A percentile compares a stretch with the other conserved stretches of the same genome.
phyloP scores from a whole-genome alignment of 805 yeast genomes.

The Barnettozyma sucrosica region DNA sequence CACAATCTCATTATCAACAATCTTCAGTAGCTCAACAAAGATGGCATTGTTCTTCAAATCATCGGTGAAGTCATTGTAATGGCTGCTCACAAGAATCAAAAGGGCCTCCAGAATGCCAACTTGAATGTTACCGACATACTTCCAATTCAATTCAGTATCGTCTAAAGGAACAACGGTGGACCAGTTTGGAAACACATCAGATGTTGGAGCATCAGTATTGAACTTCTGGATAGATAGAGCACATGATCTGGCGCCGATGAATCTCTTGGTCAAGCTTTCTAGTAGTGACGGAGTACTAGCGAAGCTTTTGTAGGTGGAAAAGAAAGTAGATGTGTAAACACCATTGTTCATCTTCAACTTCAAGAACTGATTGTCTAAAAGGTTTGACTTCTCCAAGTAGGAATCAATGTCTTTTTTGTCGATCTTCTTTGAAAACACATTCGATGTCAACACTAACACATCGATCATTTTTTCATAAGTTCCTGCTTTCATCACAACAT shows the following conservation, averaged over 20 bases:
- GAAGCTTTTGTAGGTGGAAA: constrained; percentile 64
- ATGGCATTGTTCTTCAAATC: constrained; percentile 53
- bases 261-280: constrained; percentile 48
- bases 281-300: constrained; percentile 50
- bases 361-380: constrained; percentile 35
- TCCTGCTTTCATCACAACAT: constrained; percentile 60
- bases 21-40: constrained; percentile 58
- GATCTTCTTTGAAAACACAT: constrained; percentile 45
- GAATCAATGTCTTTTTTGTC: constrained; percentile 37
- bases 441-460: constrained; percentile 65
- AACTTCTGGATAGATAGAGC: constrained; percentile 44
- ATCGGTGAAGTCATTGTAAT: constrained; percentile 69
- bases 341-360: constrained; percentile 58
- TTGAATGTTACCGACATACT: constrained; percentile 69
- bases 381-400: constrained; percentile 30
- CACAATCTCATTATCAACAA: constrained; percentile 60
- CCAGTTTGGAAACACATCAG: constrained; percentile 54
- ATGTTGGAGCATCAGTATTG: constrained; percentile 12
- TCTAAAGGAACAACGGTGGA: constrained; percentile 29
- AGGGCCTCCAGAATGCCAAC: constrained; percentile 76
- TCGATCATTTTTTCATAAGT: constrained; percentile 74
- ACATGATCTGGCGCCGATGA: constrained; percentile 57
- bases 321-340: constrained; percentile 58
- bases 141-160: constrained; percentile 52
- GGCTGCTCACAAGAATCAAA: constrained; percentile 61